A percentile compares a stretch with the other conserved stretches of the same genome.
Evolutionary conservation across 768 basidiomycete genomes (phyloP).

Genomic region (Hypsizygus marmoreus): DNA sequence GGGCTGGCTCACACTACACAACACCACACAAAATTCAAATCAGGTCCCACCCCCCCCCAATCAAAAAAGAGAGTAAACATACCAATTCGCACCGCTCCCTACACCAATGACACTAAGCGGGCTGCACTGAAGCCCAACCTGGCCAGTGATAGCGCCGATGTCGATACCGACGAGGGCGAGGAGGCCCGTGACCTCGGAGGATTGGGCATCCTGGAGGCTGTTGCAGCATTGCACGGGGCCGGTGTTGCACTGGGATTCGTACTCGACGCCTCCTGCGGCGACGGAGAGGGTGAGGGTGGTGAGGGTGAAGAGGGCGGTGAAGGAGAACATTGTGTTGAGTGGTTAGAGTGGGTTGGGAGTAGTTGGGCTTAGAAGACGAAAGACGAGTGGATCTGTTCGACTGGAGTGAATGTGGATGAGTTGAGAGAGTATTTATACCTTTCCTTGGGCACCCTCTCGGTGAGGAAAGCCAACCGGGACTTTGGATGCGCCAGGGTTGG

Average conservation of each 20-base stretch:
- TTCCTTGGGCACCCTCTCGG: too few species aligned
- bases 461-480: too few species aligned
- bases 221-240: constrained; percentile 23
- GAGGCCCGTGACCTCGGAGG: constrained; percentile 1
- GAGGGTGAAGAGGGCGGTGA: constrained; percentile 13
- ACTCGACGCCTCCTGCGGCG: neutral
- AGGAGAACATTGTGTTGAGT: constrained; percentile 1
- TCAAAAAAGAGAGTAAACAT: constrained; percentile 1
- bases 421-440: too few species aligned
- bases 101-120: too few species aligned
- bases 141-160: constrained; percentile 12
- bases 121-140: constrained; percentile 18
- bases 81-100: constrained; percentile 18
- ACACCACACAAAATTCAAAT: neutral
- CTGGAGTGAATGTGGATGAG: too few species aligned
- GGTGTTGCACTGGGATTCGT: constrained; percentile 13
- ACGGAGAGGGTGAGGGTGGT: constrained; percentile 1
- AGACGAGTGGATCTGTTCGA: neutral
- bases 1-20: constrained; percentile 12
- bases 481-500: too few species aligned
- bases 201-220: constrained; percentile 5
- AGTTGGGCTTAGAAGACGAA: neutral
- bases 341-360: neutral
- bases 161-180: constrained; percentile 14
- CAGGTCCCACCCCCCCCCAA: neutral